phyloP scores from a whole-genome alignment of 164 flowering plant species.

The Brasenia schreberi region DNA sequence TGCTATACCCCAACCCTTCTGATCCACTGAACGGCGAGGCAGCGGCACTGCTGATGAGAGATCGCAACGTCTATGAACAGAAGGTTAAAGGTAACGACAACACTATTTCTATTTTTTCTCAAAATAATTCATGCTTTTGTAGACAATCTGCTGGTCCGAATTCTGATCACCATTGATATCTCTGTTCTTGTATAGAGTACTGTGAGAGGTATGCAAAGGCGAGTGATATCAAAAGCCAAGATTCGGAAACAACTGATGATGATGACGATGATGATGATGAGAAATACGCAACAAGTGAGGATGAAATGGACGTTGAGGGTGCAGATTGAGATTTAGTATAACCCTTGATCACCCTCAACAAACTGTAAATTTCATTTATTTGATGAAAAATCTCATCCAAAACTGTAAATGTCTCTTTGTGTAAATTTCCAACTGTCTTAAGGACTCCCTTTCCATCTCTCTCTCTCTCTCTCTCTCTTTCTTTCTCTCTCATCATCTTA shows the following conservation, averaged over 20 bases:
- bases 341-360: background rate
- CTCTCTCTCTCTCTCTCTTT: too few species aligned
- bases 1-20: slow-evolving; percentile 72
- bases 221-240: slow-evolving; percentile 28
- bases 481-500: background rate
- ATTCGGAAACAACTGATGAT: slow-evolving; percentile 33
- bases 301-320: background rate
- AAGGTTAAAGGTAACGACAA: slow-evolving; percentile 49
- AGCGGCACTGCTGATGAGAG: slow-evolving; percentile 64
- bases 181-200: slow-evolving; percentile 23
- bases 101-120: background rate
- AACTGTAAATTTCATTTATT: background rate
- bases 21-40: slow-evolving; percentile 77
- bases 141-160: too few species aligned
- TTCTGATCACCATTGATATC: background rate
- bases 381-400: background rate
- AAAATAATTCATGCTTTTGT: too few species aligned
- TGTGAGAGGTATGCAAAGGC: slow-evolving; percentile 44
- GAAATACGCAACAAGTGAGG: background rate
- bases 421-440: background rate
- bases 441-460: background rate
- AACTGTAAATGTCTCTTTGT: background rate
- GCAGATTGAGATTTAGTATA: background rate
- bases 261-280: slow-evolving; percentile 19
- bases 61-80: slow-evolving; percentile 44